Conservation (phyloP, 1,284 basidiomycete species). For the Pseudozyma flocculosa region DNA sequence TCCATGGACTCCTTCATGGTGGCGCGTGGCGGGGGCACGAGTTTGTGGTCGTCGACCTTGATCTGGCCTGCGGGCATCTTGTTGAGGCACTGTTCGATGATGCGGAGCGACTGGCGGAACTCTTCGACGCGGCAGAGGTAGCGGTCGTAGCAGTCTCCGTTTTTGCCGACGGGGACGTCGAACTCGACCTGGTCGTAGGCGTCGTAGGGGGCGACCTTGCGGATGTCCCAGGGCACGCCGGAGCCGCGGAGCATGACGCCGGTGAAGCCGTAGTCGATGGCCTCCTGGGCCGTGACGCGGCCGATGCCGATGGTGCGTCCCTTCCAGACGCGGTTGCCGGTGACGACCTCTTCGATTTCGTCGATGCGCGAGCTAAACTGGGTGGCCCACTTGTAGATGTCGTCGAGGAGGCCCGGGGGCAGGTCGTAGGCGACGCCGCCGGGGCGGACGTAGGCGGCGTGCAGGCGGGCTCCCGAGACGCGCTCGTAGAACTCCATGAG, state of each 20-base stretch:
- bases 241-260: slow-evolving; percentile 96
- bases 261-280: slow-evolving; percentile 88
- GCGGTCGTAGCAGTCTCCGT: slow-evolving; percentile 92
- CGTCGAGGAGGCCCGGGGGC: slow-evolving; percentile 91
- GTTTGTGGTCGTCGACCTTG: slow-evolving; percentile 97
- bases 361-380: slow-evolving; percentile 89
- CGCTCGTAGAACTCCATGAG: slow-evolving; percentile 99
- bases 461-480: slow-evolving; percentile 93
- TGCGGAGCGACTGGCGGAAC: slow-evolving; percentile 89
- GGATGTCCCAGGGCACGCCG: slow-evolving; percentile 90
- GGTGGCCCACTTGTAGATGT: slow-evolving; percentile 97
- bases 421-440: slow-evolving; percentile 98
- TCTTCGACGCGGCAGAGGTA: slow-evolving; percentile 98
- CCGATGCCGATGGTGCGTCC: slow-evolving; percentile 88
- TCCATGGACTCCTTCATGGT: slow-evolving; percentile 99
- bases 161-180: slow-evolving; percentile 91
- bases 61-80: slow-evolving; percentile 92
- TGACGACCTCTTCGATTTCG: slow-evolving; percentile 97
- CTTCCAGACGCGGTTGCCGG: slow-evolving; percentile 98
- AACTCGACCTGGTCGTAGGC: slow-evolving; percentile 98
- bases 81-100: slow-evolving; percentile 83
- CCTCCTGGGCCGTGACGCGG: slow-evolving; percentile 85
- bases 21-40: slow-evolving; percentile 92
- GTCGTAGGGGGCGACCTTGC: slow-evolving; percentile 88
- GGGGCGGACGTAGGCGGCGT: slow-evolving; percentile 96